Conservation (phyloP, 129 eudicot species). For the Artemisia argyi region DNA sequence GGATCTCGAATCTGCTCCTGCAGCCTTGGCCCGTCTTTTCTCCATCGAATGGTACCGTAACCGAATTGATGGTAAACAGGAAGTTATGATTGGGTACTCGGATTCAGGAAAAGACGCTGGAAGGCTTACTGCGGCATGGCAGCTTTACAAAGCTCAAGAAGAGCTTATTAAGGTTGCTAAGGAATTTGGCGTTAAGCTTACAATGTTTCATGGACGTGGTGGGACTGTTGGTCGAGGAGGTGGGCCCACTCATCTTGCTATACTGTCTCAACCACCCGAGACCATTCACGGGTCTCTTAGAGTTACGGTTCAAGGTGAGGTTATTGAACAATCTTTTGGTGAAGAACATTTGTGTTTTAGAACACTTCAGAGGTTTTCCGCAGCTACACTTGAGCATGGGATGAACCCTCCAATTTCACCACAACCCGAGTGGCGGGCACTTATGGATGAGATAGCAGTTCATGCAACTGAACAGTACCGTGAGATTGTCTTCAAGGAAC, state of each 20-base stretch:
- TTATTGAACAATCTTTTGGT: constrained; percentile 95
- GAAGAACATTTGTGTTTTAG: constrained; percentile 96
- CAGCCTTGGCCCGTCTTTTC: constrained; percentile 91
- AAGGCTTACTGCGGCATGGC: constrained; percentile 95
- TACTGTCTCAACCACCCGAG: constrained; percentile 95
- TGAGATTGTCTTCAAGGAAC: constrained; percentile 83
- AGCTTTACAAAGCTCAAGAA: constrained; percentile 94
- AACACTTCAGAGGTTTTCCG: constrained; percentile 88
- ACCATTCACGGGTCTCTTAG: constrained; percentile 91
- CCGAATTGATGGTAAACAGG: constrained; percentile 94
- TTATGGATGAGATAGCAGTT: constrained; percentile 87
- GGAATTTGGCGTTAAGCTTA: constrained; percentile 75
- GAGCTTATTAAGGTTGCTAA: constrained; percentile 91
- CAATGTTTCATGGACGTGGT: constrained; percentile 99
- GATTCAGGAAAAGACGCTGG: constrained; percentile 99
- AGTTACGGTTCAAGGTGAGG: constrained; percentile 98
- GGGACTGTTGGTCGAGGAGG: constrained; percentile 99
- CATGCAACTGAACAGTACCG: constrained; percentile 89
- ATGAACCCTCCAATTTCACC: constrained; percentile 93
- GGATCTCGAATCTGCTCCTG: constrained; percentile 91
- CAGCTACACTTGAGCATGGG: constrained; percentile 98
- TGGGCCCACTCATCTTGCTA: constrained; percentile 96
- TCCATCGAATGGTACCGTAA: constrained; percentile 90
- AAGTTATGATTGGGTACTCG: constrained; percentile 97
- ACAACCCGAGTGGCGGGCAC: constrained; percentile 95